A percentile compares a stretch with the other conserved stretches of the same genome.
Conservation (phyloP, 2,329 filamentous ascomycete species). For the Aspergillus puulaauensis region DNA sequence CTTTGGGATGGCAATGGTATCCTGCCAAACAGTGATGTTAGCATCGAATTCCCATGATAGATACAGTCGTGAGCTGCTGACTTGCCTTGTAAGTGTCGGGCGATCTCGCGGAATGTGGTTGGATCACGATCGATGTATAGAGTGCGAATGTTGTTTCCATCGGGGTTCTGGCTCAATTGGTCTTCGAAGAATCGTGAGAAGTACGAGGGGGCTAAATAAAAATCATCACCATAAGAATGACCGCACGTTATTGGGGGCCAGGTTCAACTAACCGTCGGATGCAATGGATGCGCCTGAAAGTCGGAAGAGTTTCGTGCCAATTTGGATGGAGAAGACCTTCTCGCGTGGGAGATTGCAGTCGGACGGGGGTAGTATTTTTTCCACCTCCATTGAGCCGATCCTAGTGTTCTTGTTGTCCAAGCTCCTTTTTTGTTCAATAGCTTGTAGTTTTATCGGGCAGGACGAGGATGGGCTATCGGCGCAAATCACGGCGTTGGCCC, state of each 20-base stretch:
- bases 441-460: neutral
- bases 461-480: neutral
- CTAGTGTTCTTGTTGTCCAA: neutral
- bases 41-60: neutral
- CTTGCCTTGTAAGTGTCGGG: slow-evolving; percentile 76
- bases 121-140: slow-evolving; percentile 96
- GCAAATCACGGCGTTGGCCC: neutral
- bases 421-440: neutral
- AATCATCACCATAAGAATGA: slow-evolving; percentile 4
- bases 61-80: neutral
- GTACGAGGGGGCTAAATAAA: slow-evolving; percentile 77
- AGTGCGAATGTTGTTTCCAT: slow-evolving; percentile 65
- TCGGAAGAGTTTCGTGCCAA: slow-evolving; percentile 67
- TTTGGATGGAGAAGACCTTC: slow-evolving; percentile 69
- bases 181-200: slow-evolving; percentile 92
- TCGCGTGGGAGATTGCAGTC: slow-evolving; percentile 49
- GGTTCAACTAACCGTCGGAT: slow-evolving; percentile 62
- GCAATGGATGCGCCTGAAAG: slow-evolving; percentile 69
- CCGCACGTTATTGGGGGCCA: neutral
- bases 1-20: slow-evolving; percentile 79
- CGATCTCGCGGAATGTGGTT: slow-evolving; percentile 83
- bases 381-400: neutral
- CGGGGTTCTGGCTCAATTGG: slow-evolving; percentile 67
- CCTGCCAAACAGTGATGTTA: slow-evolving; percentile 42
- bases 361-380: neutral